A percentile compares a stretch with the other conserved stretches of the same genome.
Evolutionary conservation across 2,329 filamentous ascomycete species (phyloP).

Genomic region (Curvularia sp.): DNA sequence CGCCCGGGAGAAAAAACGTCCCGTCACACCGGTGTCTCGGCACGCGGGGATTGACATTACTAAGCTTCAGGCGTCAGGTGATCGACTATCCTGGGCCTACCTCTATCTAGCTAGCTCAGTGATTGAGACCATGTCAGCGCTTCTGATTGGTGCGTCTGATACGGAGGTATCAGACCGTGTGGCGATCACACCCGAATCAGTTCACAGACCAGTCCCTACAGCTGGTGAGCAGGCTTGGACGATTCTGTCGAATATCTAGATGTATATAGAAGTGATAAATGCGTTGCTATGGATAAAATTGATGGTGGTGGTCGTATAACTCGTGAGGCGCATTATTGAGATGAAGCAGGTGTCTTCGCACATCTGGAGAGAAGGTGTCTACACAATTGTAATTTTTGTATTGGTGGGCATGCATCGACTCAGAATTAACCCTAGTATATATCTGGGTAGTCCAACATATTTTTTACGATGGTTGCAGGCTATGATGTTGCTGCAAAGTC

Average conservation of each 20-base stretch:
- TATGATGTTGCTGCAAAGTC: not conserved
- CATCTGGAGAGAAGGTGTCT: not conserved
- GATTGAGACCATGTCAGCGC: not conserved
- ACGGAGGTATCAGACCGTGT: not conserved
- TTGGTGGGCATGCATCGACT: not conserved
- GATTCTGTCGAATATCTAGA: not conserved
- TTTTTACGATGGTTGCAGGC: not conserved
- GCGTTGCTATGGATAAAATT: not conserved
- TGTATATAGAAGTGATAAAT: not conserved
- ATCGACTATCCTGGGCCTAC: no score
- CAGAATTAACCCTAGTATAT: not conserved
- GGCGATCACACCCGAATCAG: not conserved
- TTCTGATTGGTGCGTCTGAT: not conserved
- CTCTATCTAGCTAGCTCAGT: no score
- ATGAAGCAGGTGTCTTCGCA: not conserved
- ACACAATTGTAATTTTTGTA: not conserved
- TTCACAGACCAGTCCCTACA: not conserved
- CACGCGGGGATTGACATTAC: no score
- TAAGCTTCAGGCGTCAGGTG: no score
- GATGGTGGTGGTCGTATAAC: not conserved
- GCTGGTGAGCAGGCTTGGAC: not conserved
- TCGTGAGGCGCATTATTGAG: not conserved
- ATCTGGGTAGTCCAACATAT: not conserved
- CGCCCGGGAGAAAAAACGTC: no score
- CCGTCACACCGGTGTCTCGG: no score